Conservation (phyloP, 768 basidiomycete species). For the Thelephora ganbajun region DNA sequence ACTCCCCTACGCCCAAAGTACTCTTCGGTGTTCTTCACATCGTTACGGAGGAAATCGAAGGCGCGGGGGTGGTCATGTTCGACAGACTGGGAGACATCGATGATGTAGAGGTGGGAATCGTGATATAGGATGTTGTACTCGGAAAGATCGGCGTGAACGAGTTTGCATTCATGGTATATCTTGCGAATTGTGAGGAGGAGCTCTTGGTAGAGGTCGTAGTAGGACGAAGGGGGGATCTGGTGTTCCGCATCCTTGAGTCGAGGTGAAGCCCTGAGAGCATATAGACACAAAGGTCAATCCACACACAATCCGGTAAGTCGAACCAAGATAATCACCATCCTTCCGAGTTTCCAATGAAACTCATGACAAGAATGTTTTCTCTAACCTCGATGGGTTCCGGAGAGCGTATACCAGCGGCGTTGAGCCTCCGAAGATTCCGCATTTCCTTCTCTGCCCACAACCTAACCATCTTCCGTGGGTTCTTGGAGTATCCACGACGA, state of each 20-base stretch:
- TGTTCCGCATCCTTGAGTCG: slow-evolving; percentile 75
- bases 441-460: slow-evolving; percentile 99
- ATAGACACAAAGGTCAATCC: slow-evolving; percentile 1
- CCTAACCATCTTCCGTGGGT: slow-evolving; percentile 97
- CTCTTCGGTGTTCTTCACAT: slow-evolving; percentile 87
- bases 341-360: slow-evolving; percentile 68
- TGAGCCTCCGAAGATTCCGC: slow-evolving; percentile 82
- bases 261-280: slow-evolving; percentile 63
- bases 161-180: slow-evolving; percentile 82
- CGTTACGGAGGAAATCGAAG: slow-evolving; percentile 89
- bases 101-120: slow-evolving; percentile 69
- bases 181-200: slow-evolving; percentile 66
- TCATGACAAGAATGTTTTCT: slow-evolving; percentile 96
- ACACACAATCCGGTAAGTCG: slow-evolving; percentile 2
- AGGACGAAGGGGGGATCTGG: slow-evolving; percentile 30
- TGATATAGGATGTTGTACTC: slow-evolving; percentile 97
- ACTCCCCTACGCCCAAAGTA: slow-evolving; percentile 76
- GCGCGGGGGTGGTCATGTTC: slow-evolving; percentile 96
- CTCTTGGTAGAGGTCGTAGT: slow-evolving; percentile 58
- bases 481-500: slow-evolving; percentile 76
- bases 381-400: slow-evolving; percentile 88
- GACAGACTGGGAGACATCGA: slow-evolving; percentile 97
- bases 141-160: slow-evolving; percentile 95
- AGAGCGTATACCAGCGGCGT: slow-evolving; percentile 70
- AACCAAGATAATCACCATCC: slow-evolving; percentile 50